Percentiles rank a stretch among this genome's conserved stretches.
Evolutionary conservation across 2,329 filamentous ascomycete genomes (phyloP).

Genomic region (Aureobasidium mangrovei): DNA sequence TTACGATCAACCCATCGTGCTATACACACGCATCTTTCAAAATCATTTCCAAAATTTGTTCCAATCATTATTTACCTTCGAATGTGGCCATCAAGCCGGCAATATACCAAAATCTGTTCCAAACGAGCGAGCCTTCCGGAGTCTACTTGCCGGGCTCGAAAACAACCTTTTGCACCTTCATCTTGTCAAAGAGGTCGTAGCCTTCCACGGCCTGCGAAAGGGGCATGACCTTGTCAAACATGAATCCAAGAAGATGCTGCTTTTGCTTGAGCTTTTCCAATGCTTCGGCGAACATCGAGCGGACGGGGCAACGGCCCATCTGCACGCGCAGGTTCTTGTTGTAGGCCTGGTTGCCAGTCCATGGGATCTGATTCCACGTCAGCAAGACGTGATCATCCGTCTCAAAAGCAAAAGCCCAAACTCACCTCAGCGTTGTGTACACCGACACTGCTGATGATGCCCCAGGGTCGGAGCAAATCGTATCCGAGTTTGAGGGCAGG

Average conservation of each 20-base stretch:
- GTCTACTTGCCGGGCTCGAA: constrained; percentile 25
- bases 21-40: too few species aligned
- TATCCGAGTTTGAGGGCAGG: constrained; percentile 41
- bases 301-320: constrained; percentile 43
- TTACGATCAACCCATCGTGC: not conserved
- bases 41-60: too few species aligned
- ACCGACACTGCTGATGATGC: constrained; percentile 39
- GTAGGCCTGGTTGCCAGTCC: constrained; percentile 41
- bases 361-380: constrained; percentile 29
- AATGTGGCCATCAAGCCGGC: not conserved
- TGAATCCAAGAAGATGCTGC: constrained; percentile 43
- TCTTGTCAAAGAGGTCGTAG: constrained; percentile 45
- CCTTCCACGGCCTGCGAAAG: constrained; percentile 43
- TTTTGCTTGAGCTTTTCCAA: constrained; percentile 38
- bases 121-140: not conserved
- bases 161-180: constrained; percentile 46
- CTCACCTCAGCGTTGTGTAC: constrained; percentile 38
- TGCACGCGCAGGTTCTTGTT: constrained; percentile 42
- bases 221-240: constrained; percentile 46
- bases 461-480: constrained; percentile 42
- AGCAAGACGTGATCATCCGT: not conserved
- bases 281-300: constrained; percentile 41
- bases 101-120: not conserved
- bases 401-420: not conserved
- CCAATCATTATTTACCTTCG: too few species aligned